phyloP scores from a whole-genome alignment of 768 basidiomycete species.

The Pilatotrama ljubarskyi region DNA sequence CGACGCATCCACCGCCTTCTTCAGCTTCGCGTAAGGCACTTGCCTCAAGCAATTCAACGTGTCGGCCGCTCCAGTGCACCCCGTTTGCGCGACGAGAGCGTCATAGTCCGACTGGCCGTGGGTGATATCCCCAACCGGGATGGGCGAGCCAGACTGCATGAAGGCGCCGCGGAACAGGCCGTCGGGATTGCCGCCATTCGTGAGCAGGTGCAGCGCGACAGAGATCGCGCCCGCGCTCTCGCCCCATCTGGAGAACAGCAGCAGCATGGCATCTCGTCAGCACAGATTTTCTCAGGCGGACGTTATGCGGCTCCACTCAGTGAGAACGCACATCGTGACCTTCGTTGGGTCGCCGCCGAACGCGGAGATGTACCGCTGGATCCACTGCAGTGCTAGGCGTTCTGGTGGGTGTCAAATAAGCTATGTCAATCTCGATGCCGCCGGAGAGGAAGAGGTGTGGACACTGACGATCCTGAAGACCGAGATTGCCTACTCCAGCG shows the following conservation, averaged over 20 bases:
- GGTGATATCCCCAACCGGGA: constrained; percentile 18
- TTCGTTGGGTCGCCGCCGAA: constrained; percentile 48
- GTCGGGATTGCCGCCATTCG: constrained; percentile 27
- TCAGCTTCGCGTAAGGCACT: constrained; percentile 34
- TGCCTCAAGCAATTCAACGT: constrained; percentile 44
- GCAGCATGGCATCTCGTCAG: neutral
- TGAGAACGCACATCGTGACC: constrained; percentile 40
- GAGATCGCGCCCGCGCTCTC: constrained; percentile 42
- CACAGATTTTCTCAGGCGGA: neutral
- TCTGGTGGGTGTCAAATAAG: constrained; percentile 21
- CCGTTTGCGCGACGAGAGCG: constrained; percentile 37
- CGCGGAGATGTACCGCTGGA: constrained; percentile 40
- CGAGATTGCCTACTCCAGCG: constrained; percentile 47
- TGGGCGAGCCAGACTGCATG: constrained; percentile 35
- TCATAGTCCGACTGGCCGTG: constrained; percentile 42
- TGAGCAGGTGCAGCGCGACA: constrained; percentile 31
- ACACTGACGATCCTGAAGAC: constrained; percentile 47
- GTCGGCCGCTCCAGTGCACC: constrained; percentile 37
- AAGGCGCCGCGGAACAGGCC: constrained; percentile 36
- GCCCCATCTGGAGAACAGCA: constrained; percentile 29
- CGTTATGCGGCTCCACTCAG: neutral
- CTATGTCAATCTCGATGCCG: neutral
- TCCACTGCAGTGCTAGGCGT: constrained; percentile 45
- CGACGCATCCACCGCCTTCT: constrained; percentile 37
- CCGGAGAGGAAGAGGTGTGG: neutral